A percentile compares a stretch with the other conserved stretches of the same genome.
phyloP scores from a whole-genome alignment of 768 basidiomycete genomes.

The Lyophyllum decastes region DNA sequence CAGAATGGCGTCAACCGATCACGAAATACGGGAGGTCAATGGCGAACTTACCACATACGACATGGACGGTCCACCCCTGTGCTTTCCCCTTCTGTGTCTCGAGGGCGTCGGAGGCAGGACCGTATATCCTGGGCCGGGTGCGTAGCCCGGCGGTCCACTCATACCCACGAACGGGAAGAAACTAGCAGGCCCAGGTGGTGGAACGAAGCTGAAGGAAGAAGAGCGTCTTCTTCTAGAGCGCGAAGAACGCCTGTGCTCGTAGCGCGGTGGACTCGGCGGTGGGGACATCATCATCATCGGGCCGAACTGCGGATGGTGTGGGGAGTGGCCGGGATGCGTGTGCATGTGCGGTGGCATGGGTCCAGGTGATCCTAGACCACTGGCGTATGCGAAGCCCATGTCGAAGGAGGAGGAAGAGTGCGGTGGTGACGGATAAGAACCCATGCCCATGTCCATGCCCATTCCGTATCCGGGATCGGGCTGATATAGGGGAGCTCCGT shows the following conservation, averaged over 20 bases:
- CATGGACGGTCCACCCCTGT: conserved; percentile 1
- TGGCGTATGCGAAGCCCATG: conserved; percentile 12
- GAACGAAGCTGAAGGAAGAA: conserved; percentile 6
- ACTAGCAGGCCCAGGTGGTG: neutral
- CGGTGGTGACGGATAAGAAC: conserved; percentile 9
- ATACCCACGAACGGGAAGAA: conserved; percentile 2
- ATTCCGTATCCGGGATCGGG: conserved; percentile 7
- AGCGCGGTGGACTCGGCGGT: conserved; percentile 5
- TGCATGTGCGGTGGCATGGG: conserved; percentile 15
- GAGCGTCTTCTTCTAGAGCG: conserved; percentile 11
- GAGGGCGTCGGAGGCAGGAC: conserved; percentile 4
- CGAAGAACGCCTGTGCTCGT: conserved; percentile 2
- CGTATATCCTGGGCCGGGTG: conserved; percentile 6
- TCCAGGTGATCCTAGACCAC: conserved; percentile 15
- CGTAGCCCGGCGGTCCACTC: conserved; percentile 5
- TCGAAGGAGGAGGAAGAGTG: conserved; percentile 10
- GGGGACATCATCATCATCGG: conserved; percentile 15
- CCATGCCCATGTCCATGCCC: conserved; percentile 3
- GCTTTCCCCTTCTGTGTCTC: conserved; percentile 2
- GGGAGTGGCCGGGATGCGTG: neutral
- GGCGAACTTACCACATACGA: conserved; percentile 11
- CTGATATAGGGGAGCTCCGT: neutral
- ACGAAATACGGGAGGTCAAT: neutral
- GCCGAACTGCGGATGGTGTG: conserved; percentile 5
- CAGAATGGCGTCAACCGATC: neutral